A percentile compares a stretch with the other conserved stretches of the same genome.
These are phyloP conservation scores for Saccharomycopsis selenospora DNA, from an alignment of 805 yeast genomes.

Conservation along the genomic window DNA sequence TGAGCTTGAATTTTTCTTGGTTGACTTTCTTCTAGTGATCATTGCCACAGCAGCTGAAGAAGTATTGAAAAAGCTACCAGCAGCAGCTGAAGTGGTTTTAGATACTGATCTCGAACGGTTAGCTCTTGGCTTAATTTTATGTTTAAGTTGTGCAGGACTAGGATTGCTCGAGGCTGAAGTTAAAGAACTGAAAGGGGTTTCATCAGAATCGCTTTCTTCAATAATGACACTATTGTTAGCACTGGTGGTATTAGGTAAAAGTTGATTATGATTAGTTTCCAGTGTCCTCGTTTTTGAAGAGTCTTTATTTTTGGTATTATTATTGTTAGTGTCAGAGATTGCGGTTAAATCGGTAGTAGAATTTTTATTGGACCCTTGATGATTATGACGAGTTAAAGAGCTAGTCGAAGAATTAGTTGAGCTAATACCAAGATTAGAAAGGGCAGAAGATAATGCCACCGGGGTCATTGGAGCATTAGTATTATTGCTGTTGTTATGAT, in stretches of 20 bases:
- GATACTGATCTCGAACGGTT: constrained; percentile 9
- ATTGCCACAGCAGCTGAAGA: constrained; percentile 17
- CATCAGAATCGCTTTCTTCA: not conserved
- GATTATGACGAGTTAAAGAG: not conserved
- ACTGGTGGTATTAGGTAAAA: not conserved
- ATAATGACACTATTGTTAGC: not conserved
- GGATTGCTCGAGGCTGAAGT: constrained; percentile 6
- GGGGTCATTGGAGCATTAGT: not conserved
- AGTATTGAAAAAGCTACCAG: not conserved
- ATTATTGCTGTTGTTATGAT: too few species aligned
- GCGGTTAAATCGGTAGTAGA: not conserved
- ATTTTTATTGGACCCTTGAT: not conserved
- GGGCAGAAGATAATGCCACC: not conserved
- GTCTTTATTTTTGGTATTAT: too few species aligned
- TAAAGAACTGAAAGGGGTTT: not conserved
- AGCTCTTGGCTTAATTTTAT: not conserved
- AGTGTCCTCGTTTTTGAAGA: not conserved
- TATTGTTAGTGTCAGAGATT: too few species aligned
- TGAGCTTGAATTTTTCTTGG: constrained; percentile 19
- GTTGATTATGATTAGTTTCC: too few species aligned
- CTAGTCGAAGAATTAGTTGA: not conserved
- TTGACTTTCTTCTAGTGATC: constrained; percentile 6
- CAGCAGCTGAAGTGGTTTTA: constrained; percentile 3
- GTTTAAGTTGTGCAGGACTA: not conserved
- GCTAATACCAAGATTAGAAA: not conserved